Base-by-base conservation (phyloP, 192 early-diverging fungal species). In the Spizellomyces punctatus region DNA sequence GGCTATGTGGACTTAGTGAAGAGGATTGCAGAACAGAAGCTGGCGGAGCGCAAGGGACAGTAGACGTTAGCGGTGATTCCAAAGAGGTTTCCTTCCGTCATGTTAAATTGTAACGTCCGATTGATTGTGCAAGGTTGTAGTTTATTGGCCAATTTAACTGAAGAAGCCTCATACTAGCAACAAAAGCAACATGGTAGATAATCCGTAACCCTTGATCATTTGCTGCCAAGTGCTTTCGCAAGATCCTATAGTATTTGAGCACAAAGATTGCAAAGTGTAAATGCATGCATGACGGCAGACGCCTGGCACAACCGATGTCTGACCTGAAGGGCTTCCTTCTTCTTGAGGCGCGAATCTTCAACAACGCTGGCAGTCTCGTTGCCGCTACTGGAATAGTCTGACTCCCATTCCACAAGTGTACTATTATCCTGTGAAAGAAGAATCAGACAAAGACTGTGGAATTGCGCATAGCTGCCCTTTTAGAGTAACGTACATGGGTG, bases 381-480 rank as follows among this genome's bases (percentile, higher is more conserved):
- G 4, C 75, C 79, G 60, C 60, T 63, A 56, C 66, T 54, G n/a
- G 80, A 63, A 52, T 78, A 82, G 60, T 82, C 80, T 21, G 77
- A 80, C 42, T 71, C 55, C 76, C 80, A 82, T 57, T 81, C 79
- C 59, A 82, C 79, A 44, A 78, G 82, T 22, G 80, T 77, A 14
- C 50, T 61, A 73, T 82, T 82, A 63, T 81, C 72, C 58, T 81
- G 68, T 73, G n/a, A 41, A 41, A 74, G 6, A 67, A 66, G n/a
- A 56, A 7, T 22, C 22, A 19, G 49, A 36, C 60, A n/a, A 0
- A 36, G 0, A 36, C 27, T 36, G 27, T 36, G 27, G 14, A 19
- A 54, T n/a, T 54, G 52, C 52, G 52, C 52, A 16, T 16, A 54
- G 52, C 2, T 36, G 27, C 27, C 27, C 27, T 36, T 36, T 36